Evolutionary conservation across 805 yeast genomes (phyloP).

Genomic region (Candida patagonica): DNA sequence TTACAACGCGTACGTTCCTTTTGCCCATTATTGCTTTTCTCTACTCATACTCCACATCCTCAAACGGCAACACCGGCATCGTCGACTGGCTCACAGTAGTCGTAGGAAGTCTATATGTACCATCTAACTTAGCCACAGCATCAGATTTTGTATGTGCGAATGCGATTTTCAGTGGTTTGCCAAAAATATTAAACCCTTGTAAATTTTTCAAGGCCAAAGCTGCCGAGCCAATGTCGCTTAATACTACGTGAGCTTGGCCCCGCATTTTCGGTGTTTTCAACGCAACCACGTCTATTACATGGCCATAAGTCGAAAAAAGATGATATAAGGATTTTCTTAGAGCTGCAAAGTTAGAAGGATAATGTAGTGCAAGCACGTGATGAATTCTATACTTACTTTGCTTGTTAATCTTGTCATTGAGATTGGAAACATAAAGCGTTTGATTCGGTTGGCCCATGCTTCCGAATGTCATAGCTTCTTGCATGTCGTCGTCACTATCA

Average conservation of each 20-base stretch:
- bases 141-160: conserved; percentile 25
- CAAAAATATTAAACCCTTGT: conserved; percentile 26
- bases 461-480: background rate
- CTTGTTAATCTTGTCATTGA: conserved; percentile 29
- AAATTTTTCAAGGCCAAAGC: conserved; percentile 23
- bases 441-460: conserved; percentile 14
- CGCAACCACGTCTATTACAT: conserved; percentile 28
- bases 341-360: conserved; percentile 14
- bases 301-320: conserved; percentile 32
- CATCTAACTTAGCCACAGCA: conserved; percentile 24
- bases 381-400: conserved; percentile 18
- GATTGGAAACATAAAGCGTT: conserved; percentile 31
- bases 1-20: too few relatives aligned
- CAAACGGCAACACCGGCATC: conserved; percentile 14
- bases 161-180: conserved; percentile 25
- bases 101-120: conserved; percentile 19
- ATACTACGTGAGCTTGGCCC: conserved; percentile 36
- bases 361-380: background rate
- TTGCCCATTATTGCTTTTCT: too few relatives aligned
- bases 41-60: conserved; percentile 2
- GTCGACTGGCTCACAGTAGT: conserved; percentile 9
- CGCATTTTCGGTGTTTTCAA: conserved; percentile 31
- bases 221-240: conserved; percentile 23
- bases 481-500: background rate
- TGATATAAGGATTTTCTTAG: conserved; percentile 27